Base-by-base conservation (phyloP, 192 early-diverging fungal species). In the Geranomyces michiganensis region DNA sequence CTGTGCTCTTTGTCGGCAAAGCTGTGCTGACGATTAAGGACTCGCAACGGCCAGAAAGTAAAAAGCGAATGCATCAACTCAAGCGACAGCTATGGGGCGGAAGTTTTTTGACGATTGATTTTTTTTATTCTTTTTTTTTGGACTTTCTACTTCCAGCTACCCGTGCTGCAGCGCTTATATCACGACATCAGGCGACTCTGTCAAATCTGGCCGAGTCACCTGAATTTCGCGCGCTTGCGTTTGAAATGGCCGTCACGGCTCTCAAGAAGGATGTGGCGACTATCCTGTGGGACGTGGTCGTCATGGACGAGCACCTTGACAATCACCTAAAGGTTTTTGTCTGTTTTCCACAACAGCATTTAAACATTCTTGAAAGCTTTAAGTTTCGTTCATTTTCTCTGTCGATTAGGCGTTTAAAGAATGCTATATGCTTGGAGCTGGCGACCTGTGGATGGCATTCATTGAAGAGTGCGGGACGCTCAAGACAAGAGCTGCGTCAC, bases 1-100 rank as follows among this genome's bases (percentile, higher is more conserved):
- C 81, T 19, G 84, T 92, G 67, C 71, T 91, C 19, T 92, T 90
- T 77, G 79, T 89, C 33, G 91, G 91, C 2, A 89, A 87, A 72
- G 84, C 88, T 0, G 78, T 90, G 29, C 78, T 81, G 0, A 90
- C 85, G 8, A 84, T 86, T 9, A 56, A 62, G 3, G 53, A 76
- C 64, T 79, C 70, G 3, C 64, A 47, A 17, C 24, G 55, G 43
- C 61, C 45, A n/a, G 62, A 65, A 75, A 56, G 72, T 78, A 48
- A 58, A 10, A 24, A 14, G n/a, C n/a, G n/a, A n/a, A n/a, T n/a
- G n/a, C n/a, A n/a, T n/a, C n/a, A 47, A 47, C 13, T n/a, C 46
- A n/a, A n/a, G n/a, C n/a, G n/a, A n/a, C n/a, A n/a, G n/a, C n/a
- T n/a, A n/a, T n/a, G n/a, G n/a, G n/a, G n/a, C n/a, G n/a, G n/a